Evolutionary conservation across 2,329 filamentous ascomycete species (phyloP).

Genomic region (Colletotrichum lini): DNA sequence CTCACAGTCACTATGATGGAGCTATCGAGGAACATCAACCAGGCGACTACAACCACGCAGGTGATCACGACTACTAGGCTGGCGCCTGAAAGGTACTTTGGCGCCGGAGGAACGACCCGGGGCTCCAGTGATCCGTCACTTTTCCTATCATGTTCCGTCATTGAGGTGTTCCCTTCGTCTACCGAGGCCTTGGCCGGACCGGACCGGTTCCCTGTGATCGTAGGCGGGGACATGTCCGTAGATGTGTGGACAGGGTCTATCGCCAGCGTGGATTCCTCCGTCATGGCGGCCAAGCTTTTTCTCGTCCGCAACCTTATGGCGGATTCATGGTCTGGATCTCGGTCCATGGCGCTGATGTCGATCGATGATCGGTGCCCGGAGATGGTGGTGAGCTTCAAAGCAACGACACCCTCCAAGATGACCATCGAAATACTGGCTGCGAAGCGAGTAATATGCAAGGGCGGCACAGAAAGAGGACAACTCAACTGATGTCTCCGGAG

Average conservation of each 20-base stretch:
- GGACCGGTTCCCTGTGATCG: not conserved
- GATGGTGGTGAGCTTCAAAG: too few species aligned
- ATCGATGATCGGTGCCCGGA: not conserved
- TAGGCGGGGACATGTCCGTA: slow-evolving; percentile 30
- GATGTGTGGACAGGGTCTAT: slow-evolving; percentile 22
- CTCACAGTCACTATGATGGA: slow-evolving; percentile 57
- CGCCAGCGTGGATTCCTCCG: slow-evolving; percentile 15
- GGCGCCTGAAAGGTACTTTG: slow-evolving; percentile 16
- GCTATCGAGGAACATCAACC: slow-evolving; percentile 47
- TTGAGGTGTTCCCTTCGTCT: not conserved
- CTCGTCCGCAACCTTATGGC: not conserved
- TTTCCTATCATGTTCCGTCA: not conserved
- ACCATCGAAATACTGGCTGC: not conserved
- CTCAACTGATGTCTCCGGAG: not conserved
- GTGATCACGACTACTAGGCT: slow-evolving; percentile 46
- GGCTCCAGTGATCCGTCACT: not conserved
- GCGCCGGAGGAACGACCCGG: not conserved
- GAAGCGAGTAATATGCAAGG: too few species aligned
- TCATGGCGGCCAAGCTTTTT: slow-evolving; percentile 18
- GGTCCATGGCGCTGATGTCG: slow-evolving; percentile 4
- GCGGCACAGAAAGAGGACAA: not conserved
- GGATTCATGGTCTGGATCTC: not conserved
- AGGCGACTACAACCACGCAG: slow-evolving; percentile 43
- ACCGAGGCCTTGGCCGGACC: not conserved
- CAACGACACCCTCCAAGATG: not conserved